These are phyloP conservation scores for Asparagopsis taxiformis DNA, from an alignment of 31 red algal species.

Conservation along the genomic window DNA sequence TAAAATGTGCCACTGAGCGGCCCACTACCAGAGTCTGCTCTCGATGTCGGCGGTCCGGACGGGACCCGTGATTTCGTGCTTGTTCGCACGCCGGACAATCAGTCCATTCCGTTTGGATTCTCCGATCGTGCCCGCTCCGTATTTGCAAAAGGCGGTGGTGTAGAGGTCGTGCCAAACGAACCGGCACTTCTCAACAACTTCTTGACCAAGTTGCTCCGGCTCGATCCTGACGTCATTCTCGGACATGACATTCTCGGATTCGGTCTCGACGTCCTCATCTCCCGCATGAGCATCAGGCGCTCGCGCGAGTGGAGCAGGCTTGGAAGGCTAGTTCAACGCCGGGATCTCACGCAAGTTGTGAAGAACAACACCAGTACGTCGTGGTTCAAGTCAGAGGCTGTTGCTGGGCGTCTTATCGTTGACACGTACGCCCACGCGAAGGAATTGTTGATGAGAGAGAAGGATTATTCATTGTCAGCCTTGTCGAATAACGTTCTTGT, in stretches of 20 bases:
- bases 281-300: slow-evolving; percentile 66
- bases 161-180: slow-evolving; percentile 77
- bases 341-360: slow-evolving; percentile 39
- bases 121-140: slow-evolving; percentile 44
- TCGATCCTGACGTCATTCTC: slow-evolving; percentile 87
- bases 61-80: slow-evolving; percentile 63
- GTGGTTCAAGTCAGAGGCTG: slow-evolving; percentile 69
- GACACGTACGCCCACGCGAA: slow-evolving; percentile 73
- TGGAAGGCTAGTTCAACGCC: slow-evolving; percentile 78
- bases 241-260: slow-evolving; percentile 76
- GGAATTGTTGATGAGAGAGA: slow-evolving; percentile 74
- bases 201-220: slow-evolving; percentile 45
- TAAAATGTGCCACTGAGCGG: slow-evolving; percentile 62
- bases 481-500: slow-evolving; percentile 38
- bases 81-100: slow-evolving; percentile 51
- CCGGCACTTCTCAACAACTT: slow-evolving; percentile 77
- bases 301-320: slow-evolving; percentile 80
- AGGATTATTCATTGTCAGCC: slow-evolving; percentile 67
- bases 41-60: slow-evolving; percentile 33
- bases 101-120: slow-evolving; percentile 79
- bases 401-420: slow-evolving; percentile 77
- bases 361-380: slow-evolving; percentile 47
- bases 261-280: slow-evolving; percentile 73
- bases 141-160: slow-evolving; percentile 36
- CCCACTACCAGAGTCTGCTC: slow-evolving; percentile 29